A percentile compares a stretch with the other conserved stretches of the same genome.
phyloP scores from a whole-genome alignment of 306 rosid species.

The Erythrophleum fordii region DNA sequence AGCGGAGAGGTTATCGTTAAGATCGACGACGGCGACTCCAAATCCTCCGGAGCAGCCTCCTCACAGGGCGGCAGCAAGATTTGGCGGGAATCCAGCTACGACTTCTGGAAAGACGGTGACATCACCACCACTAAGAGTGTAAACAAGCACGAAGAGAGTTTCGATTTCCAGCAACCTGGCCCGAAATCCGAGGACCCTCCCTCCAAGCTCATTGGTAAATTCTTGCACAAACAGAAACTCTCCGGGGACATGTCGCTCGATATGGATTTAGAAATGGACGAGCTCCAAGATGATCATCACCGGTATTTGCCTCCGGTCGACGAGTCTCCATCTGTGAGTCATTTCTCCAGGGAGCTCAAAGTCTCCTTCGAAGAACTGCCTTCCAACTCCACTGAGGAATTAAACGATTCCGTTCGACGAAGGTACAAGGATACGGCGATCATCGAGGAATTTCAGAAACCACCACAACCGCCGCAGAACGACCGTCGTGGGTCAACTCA shows the following conservation, averaged over 20 bases:
- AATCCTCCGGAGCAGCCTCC: background rate
- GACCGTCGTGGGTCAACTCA: constrained; percentile 21
- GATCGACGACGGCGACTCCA: constrained; percentile 50
- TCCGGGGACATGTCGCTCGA: constrained; percentile 77
- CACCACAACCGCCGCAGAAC: constrained; percentile 40
- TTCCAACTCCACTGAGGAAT: constrained; percentile 25
- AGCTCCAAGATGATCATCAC: constrained; percentile 46
- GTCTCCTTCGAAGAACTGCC: constrained; percentile 62
- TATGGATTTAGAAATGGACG: constrained; percentile 97
- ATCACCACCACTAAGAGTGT: background rate
- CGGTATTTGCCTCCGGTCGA: constrained; percentile 51
- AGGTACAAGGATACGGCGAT: constrained; percentile 50
- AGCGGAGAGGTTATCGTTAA: constrained; percentile 61
- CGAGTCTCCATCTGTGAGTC: constrained; percentile 56
- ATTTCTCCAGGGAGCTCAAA: constrained; percentile 57
- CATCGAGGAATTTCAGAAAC: constrained; percentile 36
- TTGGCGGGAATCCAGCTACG: constrained; percentile 67
- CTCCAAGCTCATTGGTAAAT: constrained; percentile 70
- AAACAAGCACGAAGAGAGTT: constrained; percentile 18
- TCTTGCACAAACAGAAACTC: constrained; percentile 72
- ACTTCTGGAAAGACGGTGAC: constrained; percentile 50
- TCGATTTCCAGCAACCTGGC: constrained; percentile 47
- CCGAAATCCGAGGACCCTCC: constrained; percentile 71
- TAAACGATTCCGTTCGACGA: constrained; percentile 50
- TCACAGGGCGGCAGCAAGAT: constrained; percentile 4